These are phyloP conservation scores for Fusarium falciforme DNA, from an alignment of 2,329 filamentous ascomycete genomes.

Conservation along the genomic window DNA sequence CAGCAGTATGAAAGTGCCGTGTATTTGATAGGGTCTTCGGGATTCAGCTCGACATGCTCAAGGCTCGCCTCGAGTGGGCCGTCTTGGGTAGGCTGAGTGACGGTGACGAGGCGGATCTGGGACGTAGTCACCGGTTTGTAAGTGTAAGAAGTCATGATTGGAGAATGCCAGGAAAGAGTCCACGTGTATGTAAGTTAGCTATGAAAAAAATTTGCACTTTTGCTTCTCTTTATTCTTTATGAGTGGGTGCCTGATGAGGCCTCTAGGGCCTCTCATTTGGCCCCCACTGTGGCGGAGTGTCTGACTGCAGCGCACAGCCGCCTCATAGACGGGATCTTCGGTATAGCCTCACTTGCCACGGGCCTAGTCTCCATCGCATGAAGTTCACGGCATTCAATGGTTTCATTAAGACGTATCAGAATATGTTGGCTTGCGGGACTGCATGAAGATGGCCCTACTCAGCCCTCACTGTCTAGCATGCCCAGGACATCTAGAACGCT, in stretches of 20 bases:
- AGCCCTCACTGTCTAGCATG: neutral
- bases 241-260: neutral
- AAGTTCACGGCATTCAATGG: neutral
- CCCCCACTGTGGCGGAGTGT: neutral
- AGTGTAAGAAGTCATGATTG: conserved; percentile 9
- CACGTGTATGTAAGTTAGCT: neutral
- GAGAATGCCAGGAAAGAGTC: neutral
- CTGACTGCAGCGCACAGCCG: neutral
- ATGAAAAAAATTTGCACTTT: neutral
- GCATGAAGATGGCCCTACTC: neutral
- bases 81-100: neutral
- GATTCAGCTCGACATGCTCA: conserved; percentile 21
- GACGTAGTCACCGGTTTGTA: conserved; percentile 15
- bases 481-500: neutral
- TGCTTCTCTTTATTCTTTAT: neutral
- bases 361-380: neutral
- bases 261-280: neutral
- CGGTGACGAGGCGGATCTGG: conserved; percentile 25
- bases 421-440: neutral
- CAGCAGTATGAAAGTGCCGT: conserved; percentile 33
- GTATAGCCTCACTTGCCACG: conserved; percentile 5
- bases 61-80: conserved; percentile 15
- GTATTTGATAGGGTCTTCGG: conserved; percentile 20
- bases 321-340: neutral
- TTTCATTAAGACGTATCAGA: neutral